Evolutionary conservation across 2,329 filamentous ascomycete species (phyloP), one percentile per base, ranked within the genome.

Genomic region (Ilyonectria destructans): DNA sequence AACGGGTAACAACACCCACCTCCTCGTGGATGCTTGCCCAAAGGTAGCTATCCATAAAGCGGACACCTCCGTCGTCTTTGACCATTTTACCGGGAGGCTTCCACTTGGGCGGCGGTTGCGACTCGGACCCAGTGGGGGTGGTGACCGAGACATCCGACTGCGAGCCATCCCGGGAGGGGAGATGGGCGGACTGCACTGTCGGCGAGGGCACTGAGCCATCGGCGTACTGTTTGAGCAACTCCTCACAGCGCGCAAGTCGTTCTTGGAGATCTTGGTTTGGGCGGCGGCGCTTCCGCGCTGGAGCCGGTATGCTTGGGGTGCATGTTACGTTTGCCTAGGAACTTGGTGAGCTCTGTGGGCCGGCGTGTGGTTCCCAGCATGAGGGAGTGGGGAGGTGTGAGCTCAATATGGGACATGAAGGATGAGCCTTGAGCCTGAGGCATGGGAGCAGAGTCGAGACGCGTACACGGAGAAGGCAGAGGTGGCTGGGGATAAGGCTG

Each of bases 261-360:
- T 90, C 88, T 73, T 90, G 88, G 13, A 90, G 83, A 72, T 90
- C 88, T 73, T 90, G 88, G 60, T 90, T 90, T 10, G 88, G 88
- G 55, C 88, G 82, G 69, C 87, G 82, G 46, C 88, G 85, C 80
- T 90, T 90, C 65, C 88, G 85, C 31, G 88, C 86, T 6, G 88
- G 88, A 8, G 88, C 88, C 1, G 88, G 88, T 21, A 86, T 89
- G 71, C 88, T 90, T 4, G 88, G 88, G 12, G 86, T 88, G 72
- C 88, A 90, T 65, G 85, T 83, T 62, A 89, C 86, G 73, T 88
- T 88, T 74, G 88, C 87, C 88, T 90, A 60, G 59, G 60, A 66
- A 49, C 62, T 35, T 61, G 57, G 65, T 73, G 63, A 65, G 69
- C 67, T 55, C 23, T 46, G 60, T 58, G 52, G 46, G 43, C 48